A percentile compares a stretch with the other conserved stretches of the same genome.
phyloP scores from a whole-genome alignment of 805 yeast species.

The Metschnikowia gelsemii region DNA sequence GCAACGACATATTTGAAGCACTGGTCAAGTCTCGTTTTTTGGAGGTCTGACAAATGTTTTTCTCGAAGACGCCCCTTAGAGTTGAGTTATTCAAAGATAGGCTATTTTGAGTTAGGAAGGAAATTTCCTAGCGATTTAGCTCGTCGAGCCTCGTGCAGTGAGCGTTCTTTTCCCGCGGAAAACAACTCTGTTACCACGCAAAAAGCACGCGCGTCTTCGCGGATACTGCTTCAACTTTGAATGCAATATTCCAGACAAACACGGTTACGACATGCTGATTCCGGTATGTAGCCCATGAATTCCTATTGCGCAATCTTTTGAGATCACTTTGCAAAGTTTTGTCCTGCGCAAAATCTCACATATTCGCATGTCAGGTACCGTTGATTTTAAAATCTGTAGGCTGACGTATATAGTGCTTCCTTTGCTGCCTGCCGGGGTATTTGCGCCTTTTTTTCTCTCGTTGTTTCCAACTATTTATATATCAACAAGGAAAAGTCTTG shows the following conservation, averaged over 20 bases:
- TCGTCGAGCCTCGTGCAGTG: too few species aligned
- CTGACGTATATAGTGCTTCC: conserved; percentile 10
- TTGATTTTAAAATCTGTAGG: conserved; percentile 2
- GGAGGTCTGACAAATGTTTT: too few species aligned
- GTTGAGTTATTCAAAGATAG: too few species aligned
- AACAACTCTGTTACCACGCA: neutral
- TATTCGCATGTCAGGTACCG: conserved; percentile 16
- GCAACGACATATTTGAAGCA: neutral
- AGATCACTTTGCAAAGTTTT: conserved; percentile 9
- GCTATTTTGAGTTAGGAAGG: too few species aligned
- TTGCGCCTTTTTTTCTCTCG: conserved; percentile 2
- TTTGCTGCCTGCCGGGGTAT: conserved; percentile 9
- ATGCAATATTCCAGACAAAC: conserved; percentile 1
- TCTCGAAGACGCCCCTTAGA: too few species aligned
- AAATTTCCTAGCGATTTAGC: neutral
- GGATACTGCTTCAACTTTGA: neutral
- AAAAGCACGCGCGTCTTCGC: conserved; percentile 1
- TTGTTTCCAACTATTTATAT: neutral
- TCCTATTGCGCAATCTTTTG: conserved; percentile 12
- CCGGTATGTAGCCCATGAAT: conserved; percentile 4
- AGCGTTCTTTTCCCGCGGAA: neutral
- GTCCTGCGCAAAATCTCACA: conserved; percentile 15
- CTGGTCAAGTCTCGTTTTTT: too few species aligned
- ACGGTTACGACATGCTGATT: conserved; percentile 4
- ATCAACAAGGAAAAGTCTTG: too few species aligned